Percentiles rank a stretch among this genome's conserved stretches.
Conservation (phyloP, 2,329 filamentous ascomycete genomes). For the Aureobasidium sp. region DNA sequence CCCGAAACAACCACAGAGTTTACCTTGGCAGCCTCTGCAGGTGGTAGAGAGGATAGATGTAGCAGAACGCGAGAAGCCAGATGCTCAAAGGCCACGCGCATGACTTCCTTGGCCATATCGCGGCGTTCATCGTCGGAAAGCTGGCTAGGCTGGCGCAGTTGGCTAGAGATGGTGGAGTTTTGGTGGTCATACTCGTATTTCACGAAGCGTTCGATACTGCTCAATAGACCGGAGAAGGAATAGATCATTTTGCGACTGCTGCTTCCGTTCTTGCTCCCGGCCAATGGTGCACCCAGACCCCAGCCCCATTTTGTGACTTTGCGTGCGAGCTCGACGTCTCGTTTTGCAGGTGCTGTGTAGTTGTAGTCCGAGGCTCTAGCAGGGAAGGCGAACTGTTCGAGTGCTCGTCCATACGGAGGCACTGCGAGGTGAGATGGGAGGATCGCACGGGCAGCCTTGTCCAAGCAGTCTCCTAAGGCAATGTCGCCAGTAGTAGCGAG, state of each 20-base stretch:
- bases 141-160: conserved; percentile 25
- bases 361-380: conserved; percentile 36
- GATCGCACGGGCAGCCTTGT: conserved; percentile 74
- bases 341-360: conserved; percentile 52
- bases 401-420: conserved; percentile 70
- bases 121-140: conserved; percentile 55
- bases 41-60: conserved; percentile 18
- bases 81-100: conserved; percentile 83
- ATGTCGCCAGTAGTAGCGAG: conserved; percentile 68
- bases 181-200: conserved; percentile 23
- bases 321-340: conserved; percentile 49
- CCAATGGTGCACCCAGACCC: conserved; percentile 60
- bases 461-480: conserved; percentile 81
- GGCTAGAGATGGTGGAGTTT: conserved; percentile 27
- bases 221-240: conserved; percentile 66
- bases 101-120: conserved; percentile 61
- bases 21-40: conserved; percentile 26
- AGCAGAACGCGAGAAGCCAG: conserved; percentile 66
- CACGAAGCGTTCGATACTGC: conserved; percentile 53
- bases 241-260: conserved; percentile 48
- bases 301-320: conserved; percentile 51
- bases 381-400: conserved; percentile 74
- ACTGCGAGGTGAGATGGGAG: conserved; percentile 55
- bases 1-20: conserved; percentile 73
- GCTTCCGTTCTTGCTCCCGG: conserved; percentile 39